Conservation (phyloP, 441 rosid genomes). For the Erodium trifolium region DNA sequence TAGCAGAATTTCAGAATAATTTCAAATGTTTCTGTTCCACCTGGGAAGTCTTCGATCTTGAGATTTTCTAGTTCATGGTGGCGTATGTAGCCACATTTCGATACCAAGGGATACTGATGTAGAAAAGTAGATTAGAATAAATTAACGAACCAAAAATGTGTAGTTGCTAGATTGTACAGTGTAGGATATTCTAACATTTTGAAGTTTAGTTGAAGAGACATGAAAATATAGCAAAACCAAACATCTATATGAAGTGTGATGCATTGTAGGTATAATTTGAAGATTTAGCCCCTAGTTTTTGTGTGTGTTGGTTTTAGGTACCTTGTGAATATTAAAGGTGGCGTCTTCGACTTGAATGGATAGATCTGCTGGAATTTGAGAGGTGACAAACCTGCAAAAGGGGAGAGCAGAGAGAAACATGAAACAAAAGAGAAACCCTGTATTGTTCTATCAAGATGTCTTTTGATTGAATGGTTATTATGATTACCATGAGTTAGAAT, state of each 20-base stretch:
- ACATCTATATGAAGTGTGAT: not conserved
- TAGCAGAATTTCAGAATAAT: constrained; percentile 88
- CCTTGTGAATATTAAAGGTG: constrained; percentile 86
- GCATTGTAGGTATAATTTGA: not conserved
- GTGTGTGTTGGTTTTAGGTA: constrained; percentile 18
- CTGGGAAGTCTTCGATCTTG: constrained; percentile 73
- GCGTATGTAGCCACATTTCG: constrained; percentile 83
- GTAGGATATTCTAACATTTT: too few relatives aligned
- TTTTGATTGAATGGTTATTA: constrained; percentile 4
- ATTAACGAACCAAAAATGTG: not conserved
- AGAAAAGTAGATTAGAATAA: constrained; percentile 13
- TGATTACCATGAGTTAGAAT: constrained; percentile 54
- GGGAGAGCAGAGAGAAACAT: too few relatives aligned
- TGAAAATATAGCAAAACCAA: too few relatives aligned
- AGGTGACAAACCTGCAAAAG: constrained; percentile 61
- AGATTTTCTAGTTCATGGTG: constrained; percentile 41
- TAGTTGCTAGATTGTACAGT: too few relatives aligned
- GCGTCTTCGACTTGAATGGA: constrained; percentile 62
- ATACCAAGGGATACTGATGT: constrained; percentile 70
- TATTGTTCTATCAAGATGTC: not conserved
- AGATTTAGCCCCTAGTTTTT: not conserved
- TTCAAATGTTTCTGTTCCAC: constrained; percentile 81
- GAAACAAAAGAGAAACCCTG: not conserved
- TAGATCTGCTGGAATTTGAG: constrained; percentile 82
- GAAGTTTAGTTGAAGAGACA: too few relatives aligned